Evolutionary conservation across 2,329 filamentous ascomycete species (phyloP), one percentile per base, ranked within the genome.

Genomic region (Aureobasidium sp.): DNA sequence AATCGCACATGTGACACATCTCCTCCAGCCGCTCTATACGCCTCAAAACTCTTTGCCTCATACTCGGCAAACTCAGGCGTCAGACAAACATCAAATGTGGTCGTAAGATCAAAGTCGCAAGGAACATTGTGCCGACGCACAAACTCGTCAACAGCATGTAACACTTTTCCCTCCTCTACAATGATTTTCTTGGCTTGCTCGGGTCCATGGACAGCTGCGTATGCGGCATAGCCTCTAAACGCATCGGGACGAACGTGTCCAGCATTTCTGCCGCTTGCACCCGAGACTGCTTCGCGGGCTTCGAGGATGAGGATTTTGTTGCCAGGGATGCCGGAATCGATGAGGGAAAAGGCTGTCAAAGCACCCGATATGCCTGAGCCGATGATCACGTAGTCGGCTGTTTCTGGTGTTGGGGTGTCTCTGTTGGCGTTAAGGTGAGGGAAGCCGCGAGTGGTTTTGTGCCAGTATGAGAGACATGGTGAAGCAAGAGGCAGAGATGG

Each of bases 61-160:
- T 79, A 78, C 22, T 70, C 70, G 9, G 77, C 78, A 63, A 80
- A 81, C 39, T 78, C 77, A 0, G 70, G 69, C 0, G 78, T 80
- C 68, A 81, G 70, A 65, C 79, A 81, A 9, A 80, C 77, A 62
- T 81, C 79, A 45, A 79, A 78, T 0, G 79, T 81, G 0, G 74
- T 76, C 0, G 77, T 77, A 2, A 75, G 68, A 56, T 79, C 70
- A 67, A 81, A 80, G 62, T 81, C 79, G 62, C 78, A 80, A 8
- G 70, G 69, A 0, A 80, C 73, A 2, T 73, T 66, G 62, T 81
- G 71, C 29, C 72, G 68, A 31, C 69, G 70, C 3, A 79, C 74
- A 64, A 81, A 81, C 1, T 73, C 69, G 14, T 74, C 71, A 8
- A 81, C 70, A 34, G 64, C 71, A 17, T 77, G 65, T 14, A 77